These are phyloP conservation scores for Alternaria tenuissima DNA, from an alignment of 2,329 filamentous ascomycete genomes.

Conservation along the genomic window DNA sequence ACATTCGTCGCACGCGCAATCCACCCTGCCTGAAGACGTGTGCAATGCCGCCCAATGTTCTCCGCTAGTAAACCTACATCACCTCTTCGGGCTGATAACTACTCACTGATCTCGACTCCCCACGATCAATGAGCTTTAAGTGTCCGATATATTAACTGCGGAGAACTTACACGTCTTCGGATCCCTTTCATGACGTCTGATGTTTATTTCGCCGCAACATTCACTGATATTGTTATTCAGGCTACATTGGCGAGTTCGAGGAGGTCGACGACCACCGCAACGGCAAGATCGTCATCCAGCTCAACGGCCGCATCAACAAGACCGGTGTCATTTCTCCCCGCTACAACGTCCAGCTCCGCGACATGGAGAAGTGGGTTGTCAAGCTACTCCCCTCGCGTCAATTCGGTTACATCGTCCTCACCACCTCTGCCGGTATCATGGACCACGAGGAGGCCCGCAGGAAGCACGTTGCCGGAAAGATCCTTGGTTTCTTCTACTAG, in stretches of 20 bases:
- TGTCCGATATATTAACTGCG: constrained; percentile 92
- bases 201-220: constrained; percentile 97
- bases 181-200: constrained; percentile 76
- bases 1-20: constrained; percentile 8
- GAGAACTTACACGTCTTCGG: constrained; percentile 98
- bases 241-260: constrained; percentile 99
- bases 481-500: constrained; percentile 99
- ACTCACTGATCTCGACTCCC: constrained; percentile 86
- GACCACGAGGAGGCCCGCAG: constrained; percentile 99
- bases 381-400: constrained; percentile 99
- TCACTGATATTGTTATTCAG: constrained; percentile 67
- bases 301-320: constrained; percentile 99
- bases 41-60: neutral
- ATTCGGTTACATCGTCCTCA: constrained; percentile 99
- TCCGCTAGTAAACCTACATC: constrained; percentile 20
- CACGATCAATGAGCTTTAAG: constrained; percentile 99
- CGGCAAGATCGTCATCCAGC: constrained; percentile 99
- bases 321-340: constrained; percentile 98
- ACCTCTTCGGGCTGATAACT: constrained; percentile 98
- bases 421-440: constrained; percentile 99
- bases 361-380: constrained; percentile 99
- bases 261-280: constrained; percentile 99
- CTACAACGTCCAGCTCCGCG: constrained; percentile 98
- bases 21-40: neutral
- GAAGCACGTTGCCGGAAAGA: constrained; percentile 99